Base-by-base conservation (phyloP, 2,329 filamentous ascomycete genomes). In the Aspergillus niger region DNA sequence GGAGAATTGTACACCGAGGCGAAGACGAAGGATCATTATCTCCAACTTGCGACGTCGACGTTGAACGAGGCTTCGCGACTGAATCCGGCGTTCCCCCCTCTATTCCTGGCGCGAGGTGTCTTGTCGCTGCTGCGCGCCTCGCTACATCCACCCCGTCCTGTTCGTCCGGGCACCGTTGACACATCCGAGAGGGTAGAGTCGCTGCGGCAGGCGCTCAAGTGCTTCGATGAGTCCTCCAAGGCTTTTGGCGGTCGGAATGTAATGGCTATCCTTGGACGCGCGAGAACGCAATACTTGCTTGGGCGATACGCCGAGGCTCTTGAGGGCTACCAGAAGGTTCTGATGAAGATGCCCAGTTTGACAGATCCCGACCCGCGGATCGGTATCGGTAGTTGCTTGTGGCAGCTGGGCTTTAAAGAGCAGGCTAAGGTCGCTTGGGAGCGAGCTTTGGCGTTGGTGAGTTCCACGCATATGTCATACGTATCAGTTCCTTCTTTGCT, bases 31-130 rank as follows among this genome's bases (percentile, higher is more conserved):
- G 95, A 99, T 67, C 87, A 90, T 77, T 99, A 93, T 76, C 86
- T 99, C 38, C 91, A 96, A 73, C 85, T 90, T 54, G 94, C 94
- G n/a, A 98, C 94, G 2, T 86, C 88, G 49, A 93, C 91, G 1
- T 84, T 99, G 63, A 99, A 99, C 77, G 95, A 98, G 70, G 94
- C 95, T n/a, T 91, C 91, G 20, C 89, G 93, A 61, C 90, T 98
- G 72, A 97, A 95, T 74, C 94, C 95, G 8, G 89, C 91, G 0
- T 97, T 96, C 67, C 91, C 93, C 5, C 93, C 95, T 38, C 86
- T 98, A 1, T 96, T 93, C 72, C 86, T 99, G 53, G 94, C 94
- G 20, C 89, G 94, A 48, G 95, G 95, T 58, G 93, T 97, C 36
- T 83, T 98, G 47, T 89, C 91, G 61, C 87, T 99, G 7, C 85